Base-by-base conservation (phyloP, 75 land plant species). In the Picea sitchensis region DNA sequence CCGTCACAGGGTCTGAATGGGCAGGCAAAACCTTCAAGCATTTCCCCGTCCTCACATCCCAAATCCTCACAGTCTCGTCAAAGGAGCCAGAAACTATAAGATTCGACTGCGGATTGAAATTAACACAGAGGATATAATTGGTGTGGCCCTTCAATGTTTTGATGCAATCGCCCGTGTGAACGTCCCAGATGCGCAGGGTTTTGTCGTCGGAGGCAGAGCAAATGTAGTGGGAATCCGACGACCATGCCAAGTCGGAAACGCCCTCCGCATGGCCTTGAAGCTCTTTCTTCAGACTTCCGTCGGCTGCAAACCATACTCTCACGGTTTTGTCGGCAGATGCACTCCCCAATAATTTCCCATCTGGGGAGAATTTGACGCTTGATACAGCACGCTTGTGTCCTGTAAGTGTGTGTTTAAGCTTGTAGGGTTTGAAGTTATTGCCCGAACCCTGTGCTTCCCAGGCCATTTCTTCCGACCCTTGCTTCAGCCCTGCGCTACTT, bases 181-280 rank as follows among this genome's bases (percentile, higher is more conserved):
- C 86, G 80, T 95, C 96, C 92, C 95, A 97, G 15, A 93, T 85
- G 74, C 90, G 87, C 57, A 93, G 86, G 21, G 98, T 97, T 75
- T 86, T 83, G 87, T 95, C 98, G 83, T 95, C 99, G 68, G 99
- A 97, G 62, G 99, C 95, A 14, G 98, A 87, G 86, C 93, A 90
- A 80, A 97, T 83, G 88, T 88, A 92, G 60, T 87, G 86, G 65
- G 92, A 90, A 82, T 93, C 94, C 34, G 90, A 87, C 36, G 94
- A 93, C 92, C 95, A 97, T 47, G 99, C 93, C 21, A 97, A 82
- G 80, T 97, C 99, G 21, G 94, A 93, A 61, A 97, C 79, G 61
- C 99, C 98, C 26, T 86, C 98, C 18, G 85, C 77, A 82, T 94
- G 99, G 64, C 98, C 99, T 51, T 78, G 78, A 5, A 96, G 89